phyloP scores from a whole-genome alignment of 2,329 filamentous ascomycete species.

The Meredithiella fracta region DNA sequence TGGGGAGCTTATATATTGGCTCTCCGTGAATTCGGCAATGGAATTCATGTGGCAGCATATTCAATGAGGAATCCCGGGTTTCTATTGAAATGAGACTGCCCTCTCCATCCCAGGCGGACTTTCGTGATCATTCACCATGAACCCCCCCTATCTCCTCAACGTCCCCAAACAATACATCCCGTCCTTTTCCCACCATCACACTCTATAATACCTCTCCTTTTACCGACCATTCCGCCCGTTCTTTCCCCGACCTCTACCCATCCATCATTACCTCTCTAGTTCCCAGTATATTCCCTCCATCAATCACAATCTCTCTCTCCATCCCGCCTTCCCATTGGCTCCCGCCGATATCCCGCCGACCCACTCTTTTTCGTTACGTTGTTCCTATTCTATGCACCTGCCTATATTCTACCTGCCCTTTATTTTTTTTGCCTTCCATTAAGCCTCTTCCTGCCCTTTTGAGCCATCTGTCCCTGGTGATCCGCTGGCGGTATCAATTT shows the following conservation, averaged over 20 bases:
- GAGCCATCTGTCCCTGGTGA: neutral
- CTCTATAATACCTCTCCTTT: too few relatives aligned
- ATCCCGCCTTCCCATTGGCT: neutral
- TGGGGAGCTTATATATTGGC: neutral
- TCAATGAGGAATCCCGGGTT: too few relatives aligned
- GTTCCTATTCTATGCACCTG: neutral
- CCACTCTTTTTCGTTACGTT: neutral
- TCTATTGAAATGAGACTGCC: too few relatives aligned
- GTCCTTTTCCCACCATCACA: too few relatives aligned
- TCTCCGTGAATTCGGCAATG: neutral
- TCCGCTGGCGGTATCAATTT: neutral
- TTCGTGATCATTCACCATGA: too few relatives aligned
- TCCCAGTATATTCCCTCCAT: neutral
- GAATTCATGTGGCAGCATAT: neutral
- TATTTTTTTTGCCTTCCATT: neutral
- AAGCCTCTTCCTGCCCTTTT: constrained; percentile 1
- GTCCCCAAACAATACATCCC: too few relatives aligned
- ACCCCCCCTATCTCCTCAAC: too few relatives aligned
- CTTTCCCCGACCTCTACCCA: too few relatives aligned
- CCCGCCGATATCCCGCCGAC: neutral
- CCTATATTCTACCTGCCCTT: neutral
- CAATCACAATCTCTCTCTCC: neutral
- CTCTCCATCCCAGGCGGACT: too few relatives aligned
- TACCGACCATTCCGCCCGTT: too few relatives aligned
- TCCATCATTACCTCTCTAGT: neutral